Conservation (phyloP, 2,329 filamentous ascomycete genomes). For the Sporothrix pseudoabietina region DNA sequence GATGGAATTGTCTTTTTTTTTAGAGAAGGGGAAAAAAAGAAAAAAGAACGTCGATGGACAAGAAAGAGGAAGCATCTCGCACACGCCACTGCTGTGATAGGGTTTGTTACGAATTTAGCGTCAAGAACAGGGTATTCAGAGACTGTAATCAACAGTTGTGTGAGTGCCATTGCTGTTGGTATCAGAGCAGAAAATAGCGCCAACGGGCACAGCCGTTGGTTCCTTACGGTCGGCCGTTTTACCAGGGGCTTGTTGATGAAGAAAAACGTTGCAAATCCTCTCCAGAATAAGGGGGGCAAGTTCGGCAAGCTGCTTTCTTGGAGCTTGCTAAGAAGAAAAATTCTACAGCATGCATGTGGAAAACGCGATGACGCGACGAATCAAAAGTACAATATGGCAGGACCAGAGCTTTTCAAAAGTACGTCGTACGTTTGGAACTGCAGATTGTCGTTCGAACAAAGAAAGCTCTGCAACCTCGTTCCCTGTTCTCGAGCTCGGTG, state of each 20-base stretch:
- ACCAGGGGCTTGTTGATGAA: not conserved
- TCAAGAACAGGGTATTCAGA: not conserved
- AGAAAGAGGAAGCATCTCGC: conserved; percentile 4
- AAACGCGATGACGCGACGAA: not conserved
- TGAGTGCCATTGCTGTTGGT: not conserved
- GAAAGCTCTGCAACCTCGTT: not conserved
- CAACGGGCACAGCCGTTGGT: conserved; percentile 16
- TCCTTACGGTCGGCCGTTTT: not conserved
- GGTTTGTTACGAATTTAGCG: not conserved
- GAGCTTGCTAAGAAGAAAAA: not conserved
- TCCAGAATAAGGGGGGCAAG: not conserved
- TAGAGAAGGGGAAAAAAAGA: not conserved
- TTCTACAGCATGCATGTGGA: not conserved
- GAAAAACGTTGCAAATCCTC: not conserved
- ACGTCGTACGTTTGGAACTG: not conserved
- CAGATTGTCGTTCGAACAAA: not conserved
- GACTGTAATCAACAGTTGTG: not conserved
- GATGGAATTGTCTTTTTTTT: not conserved
- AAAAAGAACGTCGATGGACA: not conserved
- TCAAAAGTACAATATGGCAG: not conserved
- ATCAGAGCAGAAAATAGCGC: conserved; percentile 7
- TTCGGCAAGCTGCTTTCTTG: not conserved
- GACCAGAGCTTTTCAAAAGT: not conserved
- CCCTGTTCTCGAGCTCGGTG: not conserved
- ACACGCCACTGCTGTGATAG: not conserved